Conservation (phyloP, 108 stramenopile genomes). For the Cyclotella distinguenda region DNA sequence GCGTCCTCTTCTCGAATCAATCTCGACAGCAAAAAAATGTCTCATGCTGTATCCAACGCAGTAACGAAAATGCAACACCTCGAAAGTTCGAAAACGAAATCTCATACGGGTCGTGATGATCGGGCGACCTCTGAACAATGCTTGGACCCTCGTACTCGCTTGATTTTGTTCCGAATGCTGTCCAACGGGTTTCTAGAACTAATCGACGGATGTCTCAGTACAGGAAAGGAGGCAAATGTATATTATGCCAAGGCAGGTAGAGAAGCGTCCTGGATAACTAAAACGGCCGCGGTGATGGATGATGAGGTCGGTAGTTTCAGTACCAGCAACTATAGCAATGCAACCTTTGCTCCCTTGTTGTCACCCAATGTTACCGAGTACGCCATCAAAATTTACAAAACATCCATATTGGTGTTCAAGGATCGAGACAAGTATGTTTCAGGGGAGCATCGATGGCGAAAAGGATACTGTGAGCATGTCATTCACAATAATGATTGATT, state of each 20-base stretch:
- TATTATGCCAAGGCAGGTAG: constrained; percentile 91
- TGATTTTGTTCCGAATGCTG: constrained; percentile 96
- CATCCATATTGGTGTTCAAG: constrained; percentile 97
- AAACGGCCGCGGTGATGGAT: not conserved
- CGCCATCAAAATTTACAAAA: constrained; percentile 99
- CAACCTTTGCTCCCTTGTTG: constrained; percentile 37
- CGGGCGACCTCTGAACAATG: constrained; percentile 95
- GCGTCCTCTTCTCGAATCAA: constrained; percentile 63
- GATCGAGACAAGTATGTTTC: constrained; percentile 98
- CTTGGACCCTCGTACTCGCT: constrained; percentile 94
- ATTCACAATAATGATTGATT: not conserved
- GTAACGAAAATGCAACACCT: constrained; percentile 88
- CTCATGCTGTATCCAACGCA: constrained; percentile 85
- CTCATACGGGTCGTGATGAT: constrained; percentile 93
- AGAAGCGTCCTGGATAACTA: not conserved
- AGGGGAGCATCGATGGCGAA: constrained; percentile 97
- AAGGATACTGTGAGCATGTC: constrained; percentile 85
- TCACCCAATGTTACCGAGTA: constrained; percentile 67
- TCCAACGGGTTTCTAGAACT: constrained; percentile 84
- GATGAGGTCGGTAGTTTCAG: not conserved
- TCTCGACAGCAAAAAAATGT: constrained; percentile 47
- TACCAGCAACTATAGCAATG: constrained; percentile 17
- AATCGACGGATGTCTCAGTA: constrained; percentile 97
- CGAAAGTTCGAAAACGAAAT: constrained; percentile 78
- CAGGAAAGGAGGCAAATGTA: constrained; percentile 99